Conservation (phyloP, 2,329 filamentous ascomycete genomes). For the Pyrenochaeta sp. region DNA sequence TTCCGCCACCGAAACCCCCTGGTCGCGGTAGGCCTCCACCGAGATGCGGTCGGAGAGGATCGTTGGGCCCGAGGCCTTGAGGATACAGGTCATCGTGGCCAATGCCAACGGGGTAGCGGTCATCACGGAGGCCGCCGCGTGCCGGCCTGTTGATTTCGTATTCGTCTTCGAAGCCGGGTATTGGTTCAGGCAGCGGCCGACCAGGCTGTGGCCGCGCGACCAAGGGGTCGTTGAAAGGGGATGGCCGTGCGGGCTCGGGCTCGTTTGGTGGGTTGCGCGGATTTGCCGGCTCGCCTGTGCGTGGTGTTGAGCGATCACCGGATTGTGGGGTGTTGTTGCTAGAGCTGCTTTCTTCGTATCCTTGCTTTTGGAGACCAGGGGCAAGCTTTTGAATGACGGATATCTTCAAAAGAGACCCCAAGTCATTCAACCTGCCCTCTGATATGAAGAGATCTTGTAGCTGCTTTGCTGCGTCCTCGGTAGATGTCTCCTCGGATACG, state of each 20-base stretch:
- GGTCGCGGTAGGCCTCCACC: slow-evolving; percentile 66
- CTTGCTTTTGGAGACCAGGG: slow-evolving; percentile 77
- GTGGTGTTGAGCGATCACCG: slow-evolving; percentile 51
- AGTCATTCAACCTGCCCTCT: slow-evolving; percentile 68
- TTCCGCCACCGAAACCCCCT: slow-evolving; percentile 73
- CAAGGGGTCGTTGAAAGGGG: slow-evolving; percentile 74
- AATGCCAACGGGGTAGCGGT: slow-evolving; percentile 69
- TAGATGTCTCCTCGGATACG: slow-evolving; percentile 57
- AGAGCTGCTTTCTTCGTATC: slow-evolving; percentile 68
- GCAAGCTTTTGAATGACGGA: slow-evolving; percentile 85
- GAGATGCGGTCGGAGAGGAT: slow-evolving; percentile 76
- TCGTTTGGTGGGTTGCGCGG: slow-evolving; percentile 59
- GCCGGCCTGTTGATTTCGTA: slow-evolving; percentile 78
- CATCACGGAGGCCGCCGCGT: slow-evolving; percentile 57
- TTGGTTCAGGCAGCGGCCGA: slow-evolving; percentile 76
- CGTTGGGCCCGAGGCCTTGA: slow-evolving; percentile 81
- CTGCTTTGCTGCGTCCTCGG: slow-evolving; percentile 53
- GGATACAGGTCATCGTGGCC: slow-evolving; percentile 90
- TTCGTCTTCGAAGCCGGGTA: slow-evolving; percentile 93
- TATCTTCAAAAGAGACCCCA: slow-evolving; percentile 75
- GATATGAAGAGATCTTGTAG: slow-evolving; percentile 75
- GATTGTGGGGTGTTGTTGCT: slow-evolving; percentile 36
- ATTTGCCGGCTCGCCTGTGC: slow-evolving; percentile 42
- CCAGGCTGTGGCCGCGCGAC: slow-evolving; percentile 62
- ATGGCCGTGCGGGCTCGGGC: slow-evolving; percentile 68